Base-by-base conservation (phyloP, 2,329 filamentous ascomycete species). In the Rugonectria rugulosa region DNA sequence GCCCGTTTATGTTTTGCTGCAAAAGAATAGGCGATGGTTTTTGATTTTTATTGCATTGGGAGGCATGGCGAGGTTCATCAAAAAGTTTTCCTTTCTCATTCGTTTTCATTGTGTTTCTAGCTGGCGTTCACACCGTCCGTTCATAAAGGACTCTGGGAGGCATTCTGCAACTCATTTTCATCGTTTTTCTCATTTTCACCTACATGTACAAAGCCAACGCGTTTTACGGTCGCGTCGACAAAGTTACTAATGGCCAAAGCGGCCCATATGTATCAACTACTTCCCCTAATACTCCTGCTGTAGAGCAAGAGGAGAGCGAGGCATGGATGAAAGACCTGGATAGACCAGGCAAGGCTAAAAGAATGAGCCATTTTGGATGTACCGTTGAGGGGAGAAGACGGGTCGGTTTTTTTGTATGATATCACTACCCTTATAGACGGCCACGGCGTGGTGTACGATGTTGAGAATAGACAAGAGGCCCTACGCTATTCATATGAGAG, bases 11-110 rank as follows among this genome's bases (percentile, higher is more conserved):
- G 24, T 37, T 17, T 45, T 41, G 20, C 37, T 43, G 59, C n/a
- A n/a, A n/a, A n/a, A n/a, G n/a, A n/a, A n/a, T n/a, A n/a, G n/a
- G n/a, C n/a, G n/a, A n/a, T n/a, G n/a, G 38, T 54, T 57, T 44
- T 44, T 59, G 47, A 9, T 44, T 43, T 37, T 56, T 57, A 47
- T 46, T 52, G 40, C 64, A 65, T 77, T 51, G 77, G 44, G 59
- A 66, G 68, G 67, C 70, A 70, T 70, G 66, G 70, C 70, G 61
- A 69, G 62, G 67, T 64, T 67, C 59, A 67, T 59, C 48, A 48
- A 64, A 67, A 69, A 66, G 63, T 61, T 62, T 43, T 48, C 49
- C 64, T 58, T 57, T 45, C 54, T 31, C n/a, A 52, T 52, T 49
- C 41, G 38, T 37, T 40, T 52, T 51, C 55, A 51, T 59, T 57